These are phyloP conservation scores for Stevia rebaudiana DNA, from an alignment of 140 eudicot species.

Conservation along the genomic window DNA sequence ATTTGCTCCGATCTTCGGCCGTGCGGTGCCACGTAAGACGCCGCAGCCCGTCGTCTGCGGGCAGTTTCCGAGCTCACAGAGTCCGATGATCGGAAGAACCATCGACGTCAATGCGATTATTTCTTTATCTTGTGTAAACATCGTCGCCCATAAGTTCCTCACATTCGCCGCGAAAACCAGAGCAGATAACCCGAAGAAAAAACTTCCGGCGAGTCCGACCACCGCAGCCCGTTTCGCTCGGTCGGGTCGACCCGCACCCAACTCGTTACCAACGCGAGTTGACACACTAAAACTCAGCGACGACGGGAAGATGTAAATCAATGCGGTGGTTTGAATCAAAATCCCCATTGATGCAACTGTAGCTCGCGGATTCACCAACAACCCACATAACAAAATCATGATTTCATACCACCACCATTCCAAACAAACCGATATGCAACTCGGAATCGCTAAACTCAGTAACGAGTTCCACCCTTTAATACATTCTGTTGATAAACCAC, in stretches of 20 bases:
- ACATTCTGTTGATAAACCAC: conserved; percentile 49
- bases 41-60: conserved; percentile 98
- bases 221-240: conserved; percentile 70
- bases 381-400: conserved; percentile 82
- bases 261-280: conserved; percentile 77
- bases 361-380: conserved; percentile 56
- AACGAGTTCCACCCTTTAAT: conserved; percentile 57
- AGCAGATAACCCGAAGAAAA: conserved; percentile 55
- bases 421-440: conserved; percentile 86
- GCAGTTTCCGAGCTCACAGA: conserved; percentile 92
- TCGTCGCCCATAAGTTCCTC: conserved; percentile 66
- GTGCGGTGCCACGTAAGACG: conserved; percentile 81
- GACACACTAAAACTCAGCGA: conserved; percentile 80
- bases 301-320: conserved; percentile 84
- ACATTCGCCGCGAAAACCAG: conserved; percentile 54
- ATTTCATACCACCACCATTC: conserved; percentile 99
- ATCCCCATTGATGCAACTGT: conserved; percentile 97
- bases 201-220: conserved; percentile 57
- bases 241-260: conserved; percentile 65
- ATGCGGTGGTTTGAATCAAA: conserved; percentile 77
- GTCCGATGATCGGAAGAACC: conserved; percentile 87
- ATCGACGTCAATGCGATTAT: conserved; percentile 56
- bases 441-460: conserved; percentile 63
- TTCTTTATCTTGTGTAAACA: conserved; percentile 70
- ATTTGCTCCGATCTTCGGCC: conserved; percentile 84